These are phyloP conservation scores for Acacia confusa DNA, from an alignment of 306 rosid genomes.

Conservation along the genomic window DNA sequence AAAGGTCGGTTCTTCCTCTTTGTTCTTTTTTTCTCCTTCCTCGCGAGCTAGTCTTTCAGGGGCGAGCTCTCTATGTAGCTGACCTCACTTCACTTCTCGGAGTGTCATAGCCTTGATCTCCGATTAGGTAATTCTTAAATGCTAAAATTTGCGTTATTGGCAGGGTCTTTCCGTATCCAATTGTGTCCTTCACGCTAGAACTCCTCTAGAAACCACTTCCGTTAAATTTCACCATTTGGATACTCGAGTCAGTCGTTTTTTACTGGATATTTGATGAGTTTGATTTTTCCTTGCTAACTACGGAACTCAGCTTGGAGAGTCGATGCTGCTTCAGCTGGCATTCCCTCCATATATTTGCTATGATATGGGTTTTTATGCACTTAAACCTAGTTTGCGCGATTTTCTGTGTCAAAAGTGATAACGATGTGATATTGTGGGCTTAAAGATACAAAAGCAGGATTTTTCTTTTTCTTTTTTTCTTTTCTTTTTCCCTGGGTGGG, in stretches of 20 bases:
- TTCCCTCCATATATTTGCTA: neutral
- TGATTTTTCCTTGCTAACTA: neutral
- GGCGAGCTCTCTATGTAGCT: constrained; percentile 28
- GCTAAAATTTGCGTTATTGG: neutral
- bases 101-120: constrained; percentile 26
- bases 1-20: neutral
- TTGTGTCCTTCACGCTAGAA: neutral
- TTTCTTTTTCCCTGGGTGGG: neutral
- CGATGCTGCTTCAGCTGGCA: constrained; percentile 17
- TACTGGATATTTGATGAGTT: neutral
- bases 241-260: neutral
- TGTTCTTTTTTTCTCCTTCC: fast-evolving
- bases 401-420: neutral
- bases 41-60: constrained; percentile 16
- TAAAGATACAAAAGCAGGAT: neutral
- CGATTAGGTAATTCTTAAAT: constrained; percentile 40
- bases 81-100: constrained; percentile 31
- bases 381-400: neutral
- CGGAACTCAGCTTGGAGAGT: neutral
- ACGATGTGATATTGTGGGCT: neutral
- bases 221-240: neutral
- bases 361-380: neutral
- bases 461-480: constrained; percentile 28
- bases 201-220: constrained; percentile 14
- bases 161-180: neutral